These are phyloP conservation scores for Royoungia palumana DNA, from an alignment of 768 basidiomycete species.

Conservation along the genomic window DNA sequence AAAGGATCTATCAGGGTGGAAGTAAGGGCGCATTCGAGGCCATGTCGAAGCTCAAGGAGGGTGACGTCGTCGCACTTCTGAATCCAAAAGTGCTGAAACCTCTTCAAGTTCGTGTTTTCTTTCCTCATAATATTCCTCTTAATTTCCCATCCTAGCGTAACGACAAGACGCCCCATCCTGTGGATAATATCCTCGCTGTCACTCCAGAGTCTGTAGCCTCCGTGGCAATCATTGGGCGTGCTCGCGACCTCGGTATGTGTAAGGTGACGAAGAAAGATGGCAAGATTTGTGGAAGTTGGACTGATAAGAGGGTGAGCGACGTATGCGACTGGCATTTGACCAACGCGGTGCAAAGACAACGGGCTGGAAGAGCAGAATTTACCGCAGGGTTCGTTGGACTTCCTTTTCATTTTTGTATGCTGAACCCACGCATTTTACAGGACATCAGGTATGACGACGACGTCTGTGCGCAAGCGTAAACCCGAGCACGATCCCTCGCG, in stretches of 20 bases:
- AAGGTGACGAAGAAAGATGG: conserved; percentile 74
- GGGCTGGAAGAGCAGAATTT: conserved; percentile 84
- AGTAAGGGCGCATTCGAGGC: conserved; percentile 91
- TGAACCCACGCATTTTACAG: conserved; percentile 33
- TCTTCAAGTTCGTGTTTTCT: conserved; percentile 56
- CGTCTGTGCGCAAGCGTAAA: conserved; percentile 46
- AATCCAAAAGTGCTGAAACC: conserved; percentile 88
- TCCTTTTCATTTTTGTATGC: not conserved
- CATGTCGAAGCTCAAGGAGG: conserved; percentile 81
- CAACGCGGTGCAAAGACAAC: conserved; percentile 66
- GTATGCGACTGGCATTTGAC: conserved; percentile 93
- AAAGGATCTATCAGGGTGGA: conserved; percentile 80
- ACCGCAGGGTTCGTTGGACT: conserved; percentile 59
- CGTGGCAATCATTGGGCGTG: conserved; percentile 81
- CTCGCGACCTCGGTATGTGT: conserved; percentile 86
- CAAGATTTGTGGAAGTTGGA: conserved; percentile 82
- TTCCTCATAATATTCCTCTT: not conserved
- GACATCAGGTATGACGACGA: conserved; percentile 65
- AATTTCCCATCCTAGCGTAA: conserved; percentile 16
- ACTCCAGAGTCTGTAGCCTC: conserved; percentile 81
- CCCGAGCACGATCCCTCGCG: conserved; percentile 61
- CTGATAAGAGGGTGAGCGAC: conserved; percentile 80
- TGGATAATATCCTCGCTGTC: conserved; percentile 78
- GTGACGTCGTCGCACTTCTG: conserved; percentile 85
- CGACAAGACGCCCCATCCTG: conserved; percentile 65